phyloP scores from a whole-genome alignment of 768 basidiomycete species.

The Hericium coralloides region DNA sequence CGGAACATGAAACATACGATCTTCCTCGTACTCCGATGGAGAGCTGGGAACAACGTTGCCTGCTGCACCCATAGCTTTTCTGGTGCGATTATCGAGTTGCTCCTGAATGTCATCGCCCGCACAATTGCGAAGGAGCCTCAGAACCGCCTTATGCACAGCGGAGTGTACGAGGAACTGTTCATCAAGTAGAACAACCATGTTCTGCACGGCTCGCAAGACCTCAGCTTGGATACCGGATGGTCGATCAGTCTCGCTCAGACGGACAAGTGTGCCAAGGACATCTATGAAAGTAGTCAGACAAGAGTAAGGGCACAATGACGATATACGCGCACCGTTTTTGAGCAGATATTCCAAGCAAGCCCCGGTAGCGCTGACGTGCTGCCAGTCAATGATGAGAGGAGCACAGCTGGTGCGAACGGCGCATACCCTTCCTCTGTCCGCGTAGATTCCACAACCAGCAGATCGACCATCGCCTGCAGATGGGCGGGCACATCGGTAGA shows the following conservation, averaged over 20 bases:
- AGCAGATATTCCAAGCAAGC: constrained; percentile 86
- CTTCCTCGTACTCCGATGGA: constrained; percentile 86
- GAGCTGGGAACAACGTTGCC: constrained; percentile 53
- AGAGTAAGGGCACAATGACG: neutral
- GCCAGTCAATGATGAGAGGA: constrained; percentile 1
- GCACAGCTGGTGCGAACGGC: neutral
- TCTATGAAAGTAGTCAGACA: constrained; percentile 34
- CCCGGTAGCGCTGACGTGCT: constrained; percentile 59
- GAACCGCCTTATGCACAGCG: constrained; percentile 80
- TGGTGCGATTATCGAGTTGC: constrained; percentile 67
- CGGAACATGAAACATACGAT: constrained; percentile 44
- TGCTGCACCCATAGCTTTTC: constrained; percentile 74
- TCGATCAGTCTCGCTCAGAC: constrained; percentile 75
- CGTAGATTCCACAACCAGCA: constrained; percentile 78
- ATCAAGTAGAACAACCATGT: constrained; percentile 86
- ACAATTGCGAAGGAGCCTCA: constrained; percentile 77
- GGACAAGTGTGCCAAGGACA: constrained; percentile 76
- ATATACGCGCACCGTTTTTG: constrained; percentile 57
- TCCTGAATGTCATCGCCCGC: constrained; percentile 91
- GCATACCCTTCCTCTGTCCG: constrained; percentile 83
- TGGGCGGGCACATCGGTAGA: constrained; percentile 75
- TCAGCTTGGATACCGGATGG: constrained; percentile 89
- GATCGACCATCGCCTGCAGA: constrained; percentile 74
- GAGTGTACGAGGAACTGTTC: constrained; percentile 92
- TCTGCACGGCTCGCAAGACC: constrained; percentile 78